Percentiles rank a stretch among this genome's conserved stretches.
These are phyloP conservation scores for Blastomyces percursus DNA, from an alignment of 2,329 filamentous ascomycete species.

Conservation along the genomic window DNA sequence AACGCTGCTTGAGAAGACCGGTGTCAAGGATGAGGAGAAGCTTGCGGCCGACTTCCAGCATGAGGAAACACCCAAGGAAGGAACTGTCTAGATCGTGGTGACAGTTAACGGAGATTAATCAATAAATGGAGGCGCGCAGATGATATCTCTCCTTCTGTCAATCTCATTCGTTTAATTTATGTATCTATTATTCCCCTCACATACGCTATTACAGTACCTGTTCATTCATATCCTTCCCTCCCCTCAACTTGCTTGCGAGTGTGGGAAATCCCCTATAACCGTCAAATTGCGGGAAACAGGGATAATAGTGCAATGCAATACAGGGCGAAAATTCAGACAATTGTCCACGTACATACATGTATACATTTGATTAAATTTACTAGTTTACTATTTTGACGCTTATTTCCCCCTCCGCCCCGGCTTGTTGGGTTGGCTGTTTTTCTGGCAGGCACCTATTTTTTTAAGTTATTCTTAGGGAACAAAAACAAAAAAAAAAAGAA, in stretches of 20 bases:
- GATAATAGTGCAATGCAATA: not conserved
- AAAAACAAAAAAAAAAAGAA: too few species aligned
- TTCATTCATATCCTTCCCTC: too few species aligned
- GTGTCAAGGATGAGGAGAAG: slow-evolving; percentile 19
- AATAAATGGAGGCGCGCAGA: not conserved
- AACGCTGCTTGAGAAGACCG: slow-evolving; percentile 21
- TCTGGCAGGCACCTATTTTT: too few species aligned
- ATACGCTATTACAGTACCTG: not conserved
- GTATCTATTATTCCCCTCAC: not conserved
- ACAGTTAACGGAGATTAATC: not conserved
- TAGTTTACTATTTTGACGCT: too few species aligned
- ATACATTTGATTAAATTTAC: too few species aligned
- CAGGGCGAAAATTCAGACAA: not conserved
- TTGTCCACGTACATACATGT: not conserved
- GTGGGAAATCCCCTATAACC: not conserved
- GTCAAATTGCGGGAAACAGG: not conserved
- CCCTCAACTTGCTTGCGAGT: not conserved
- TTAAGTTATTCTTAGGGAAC: too few species aligned
- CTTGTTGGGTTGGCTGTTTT: too few species aligned
- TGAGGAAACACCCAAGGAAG: not conserved
- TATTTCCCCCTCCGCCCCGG: too few species aligned
- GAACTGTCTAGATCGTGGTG: not conserved
- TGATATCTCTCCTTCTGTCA: not conserved
- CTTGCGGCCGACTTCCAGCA: not conserved
- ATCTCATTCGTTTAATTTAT: not conserved